Base-by-base conservation (phyloP, 2,329 filamentous ascomycete species). In the Corynespora cassiicola region DNA sequence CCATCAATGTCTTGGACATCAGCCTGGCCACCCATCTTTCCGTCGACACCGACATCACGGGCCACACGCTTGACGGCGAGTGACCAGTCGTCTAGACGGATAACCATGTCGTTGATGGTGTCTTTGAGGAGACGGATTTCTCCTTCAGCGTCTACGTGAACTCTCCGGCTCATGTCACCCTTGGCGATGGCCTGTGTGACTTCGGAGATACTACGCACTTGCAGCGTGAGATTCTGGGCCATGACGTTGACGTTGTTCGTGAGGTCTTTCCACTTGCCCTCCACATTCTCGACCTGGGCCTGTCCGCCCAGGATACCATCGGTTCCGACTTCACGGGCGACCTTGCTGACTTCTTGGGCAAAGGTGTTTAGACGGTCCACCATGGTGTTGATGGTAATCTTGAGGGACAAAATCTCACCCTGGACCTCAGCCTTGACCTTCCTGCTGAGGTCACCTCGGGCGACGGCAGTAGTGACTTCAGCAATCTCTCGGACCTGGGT, bases 41-140 rank as follows among this genome's bases (percentile, higher is more conserved):
- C 92, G 61, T 97, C 94, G 35, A 97, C 92, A 52, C 92, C 92
- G 54, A 97, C 94, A 68, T 97, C 94, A 60, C 94, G 91, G 42
- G 92, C 92, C 19, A 99, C 92, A 56, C 91, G 83, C 72, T 97
- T 94, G 50, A 99, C 87, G 64, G 96, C 91, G 54, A 95, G 90
- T 39, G 91, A 96, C 81, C 96, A 97, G 51, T 92, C 92, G 43
- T 94, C 95, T 33, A 99, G 75, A 48, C 92, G 84, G 65, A 91
- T 91, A 52, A 97, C 92, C 92, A 96, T 96, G 83, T 96, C 92
- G 68, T 96, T 96, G 75, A 96, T 96, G 27, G 92, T 97, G 63
- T 95, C 90, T 66, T 96, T 96, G 35, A 97, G 75, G 3, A 95
- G 86, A 50, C 94, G 81, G 50, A 97, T 96, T 70, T 97, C 92